phyloP scores from a whole-genome alignment of 352 stramenopile species.

The Phytophthora quininea region DNA sequence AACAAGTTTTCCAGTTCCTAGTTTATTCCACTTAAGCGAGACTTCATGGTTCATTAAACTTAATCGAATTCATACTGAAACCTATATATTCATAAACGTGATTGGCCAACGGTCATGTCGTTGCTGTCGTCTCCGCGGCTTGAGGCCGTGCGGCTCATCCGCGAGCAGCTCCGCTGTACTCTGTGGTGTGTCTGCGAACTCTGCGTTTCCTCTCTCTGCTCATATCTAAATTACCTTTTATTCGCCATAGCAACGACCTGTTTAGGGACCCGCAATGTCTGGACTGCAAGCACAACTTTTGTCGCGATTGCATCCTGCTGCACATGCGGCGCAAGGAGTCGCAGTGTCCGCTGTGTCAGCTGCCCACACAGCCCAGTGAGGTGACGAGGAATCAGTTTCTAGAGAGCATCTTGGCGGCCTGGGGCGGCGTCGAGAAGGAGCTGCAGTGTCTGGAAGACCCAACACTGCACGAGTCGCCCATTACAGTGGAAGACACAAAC shows the following conservation, averaged over 20 bases:
- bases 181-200: constrained; percentile 55
- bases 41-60: no score
- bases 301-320: constrained; percentile 70
- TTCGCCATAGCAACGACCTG: constrained; percentile 48
- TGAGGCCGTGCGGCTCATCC: constrained; percentile 76
- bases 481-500: constrained; percentile 44
- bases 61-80: no score
- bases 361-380: constrained; percentile 79
- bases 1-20: not conserved
- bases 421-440: constrained; percentile 75
- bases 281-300: constrained; percentile 91
- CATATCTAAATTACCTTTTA: not conserved
- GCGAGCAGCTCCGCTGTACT: constrained; percentile 78
- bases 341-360: constrained; percentile 69
- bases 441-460: constrained; percentile 47
- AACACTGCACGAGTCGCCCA: constrained; percentile 32
- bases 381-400: constrained; percentile 88
- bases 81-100: constrained; percentile 4
- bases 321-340: constrained; percentile 65
- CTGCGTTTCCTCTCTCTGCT: not conserved
- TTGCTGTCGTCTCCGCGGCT: constrained; percentile 58
- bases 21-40: not conserved
- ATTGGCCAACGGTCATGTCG: constrained; percentile 41
- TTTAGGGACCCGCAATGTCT: constrained; percentile 88
- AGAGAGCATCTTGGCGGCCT: constrained; percentile 80